phyloP scores from a whole-genome alignment of 2,329 filamentous ascomycete genomes.

The Fonsecaea monophora region DNA sequence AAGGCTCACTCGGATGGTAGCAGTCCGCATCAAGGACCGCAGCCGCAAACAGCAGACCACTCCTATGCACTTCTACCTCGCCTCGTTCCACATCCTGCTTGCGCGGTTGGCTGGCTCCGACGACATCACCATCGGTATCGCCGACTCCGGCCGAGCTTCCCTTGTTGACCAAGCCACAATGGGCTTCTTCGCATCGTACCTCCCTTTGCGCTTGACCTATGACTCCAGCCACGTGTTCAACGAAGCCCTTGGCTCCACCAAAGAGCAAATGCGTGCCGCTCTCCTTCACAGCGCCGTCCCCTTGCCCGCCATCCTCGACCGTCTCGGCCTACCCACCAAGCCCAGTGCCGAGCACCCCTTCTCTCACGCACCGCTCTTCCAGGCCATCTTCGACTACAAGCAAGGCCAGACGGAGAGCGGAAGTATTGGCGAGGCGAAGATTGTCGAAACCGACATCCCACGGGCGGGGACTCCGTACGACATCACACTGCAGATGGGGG shows the following conservation, averaged over 20 bases:
- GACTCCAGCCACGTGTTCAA: conserved; percentile 42
- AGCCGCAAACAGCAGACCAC: conserved; percentile 44
- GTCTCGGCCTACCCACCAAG: conserved; percentile 2
- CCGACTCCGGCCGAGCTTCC: conserved; percentile 53
- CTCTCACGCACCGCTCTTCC: conserved; percentile 54
- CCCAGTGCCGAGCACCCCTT: conserved; percentile 13
- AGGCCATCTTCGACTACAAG: conserved; percentile 58
- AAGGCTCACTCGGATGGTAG: conserved; percentile 36
- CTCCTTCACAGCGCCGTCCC: conserved; percentile 12
- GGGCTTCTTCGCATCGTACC: conserved; percentile 58
- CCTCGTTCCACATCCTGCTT: conserved; percentile 50
- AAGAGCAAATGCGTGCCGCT: conserved; percentile 4
- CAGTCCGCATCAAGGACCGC: conserved; percentile 38
- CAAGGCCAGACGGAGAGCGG: conserved; percentile 41
- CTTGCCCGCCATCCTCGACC: conserved; percentile 8
- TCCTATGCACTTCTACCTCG: conserved; percentile 57
- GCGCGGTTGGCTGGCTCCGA: conserved; percentile 46
- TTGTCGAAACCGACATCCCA: conserved; percentile 16
- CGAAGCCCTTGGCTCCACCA: conserved; percentile 32
- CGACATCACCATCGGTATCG: conserved; percentile 57
- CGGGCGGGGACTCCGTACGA: conserved; percentile 18
- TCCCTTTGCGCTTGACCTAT: conserved; percentile 53
- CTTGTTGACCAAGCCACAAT: conserved; percentile 45
- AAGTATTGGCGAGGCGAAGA: conserved; percentile 38
- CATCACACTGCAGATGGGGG: conserved; percentile 23